These are phyloP conservation scores for Cinchona pubescens DNA, from an alignment of 257 asterid species.

Conservation along the genomic window DNA sequence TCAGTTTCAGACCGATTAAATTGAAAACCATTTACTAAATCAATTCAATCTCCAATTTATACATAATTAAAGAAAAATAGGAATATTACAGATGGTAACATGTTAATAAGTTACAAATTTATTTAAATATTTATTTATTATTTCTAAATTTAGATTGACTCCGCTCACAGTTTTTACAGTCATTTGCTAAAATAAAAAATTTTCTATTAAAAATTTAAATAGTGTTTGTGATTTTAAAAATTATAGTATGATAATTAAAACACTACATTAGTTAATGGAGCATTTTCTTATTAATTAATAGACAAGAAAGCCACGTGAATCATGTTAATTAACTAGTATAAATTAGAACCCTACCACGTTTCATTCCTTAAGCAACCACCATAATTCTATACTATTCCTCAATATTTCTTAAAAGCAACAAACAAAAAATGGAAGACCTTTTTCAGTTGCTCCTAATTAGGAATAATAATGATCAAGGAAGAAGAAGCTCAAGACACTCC, in stretches of 20 bases:
- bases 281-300: not conserved
- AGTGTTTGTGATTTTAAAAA: too few species aligned
- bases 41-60: not conserved
- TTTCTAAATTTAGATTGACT: too few species aligned
- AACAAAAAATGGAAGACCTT: constrained; percentile 22
- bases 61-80: too few species aligned
- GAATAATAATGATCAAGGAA: constrained; percentile 22
- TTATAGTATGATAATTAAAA: too few species aligned
- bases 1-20: too few species aligned
- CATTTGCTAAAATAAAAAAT: too few species aligned
- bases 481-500: constrained; percentile 36
- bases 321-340: constrained; percentile 16
- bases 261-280: not conserved
- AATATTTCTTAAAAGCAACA: not conserved
- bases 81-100: too few species aligned
- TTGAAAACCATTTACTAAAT: too few species aligned
- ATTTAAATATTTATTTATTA: too few species aligned
- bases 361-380: not conserved
- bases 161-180: too few species aligned
- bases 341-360: constrained; percentile 7
- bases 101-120: too few species aligned
- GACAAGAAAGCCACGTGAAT: not conserved
- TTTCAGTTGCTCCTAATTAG: constrained; percentile 21
- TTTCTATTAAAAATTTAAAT: too few species aligned
- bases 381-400: not conserved